A percentile compares a stretch with the other conserved stretches of the same genome.
Conservation (phyloP, 2,329 filamentous ascomycete species). For the Fusarium coicis region DNA sequence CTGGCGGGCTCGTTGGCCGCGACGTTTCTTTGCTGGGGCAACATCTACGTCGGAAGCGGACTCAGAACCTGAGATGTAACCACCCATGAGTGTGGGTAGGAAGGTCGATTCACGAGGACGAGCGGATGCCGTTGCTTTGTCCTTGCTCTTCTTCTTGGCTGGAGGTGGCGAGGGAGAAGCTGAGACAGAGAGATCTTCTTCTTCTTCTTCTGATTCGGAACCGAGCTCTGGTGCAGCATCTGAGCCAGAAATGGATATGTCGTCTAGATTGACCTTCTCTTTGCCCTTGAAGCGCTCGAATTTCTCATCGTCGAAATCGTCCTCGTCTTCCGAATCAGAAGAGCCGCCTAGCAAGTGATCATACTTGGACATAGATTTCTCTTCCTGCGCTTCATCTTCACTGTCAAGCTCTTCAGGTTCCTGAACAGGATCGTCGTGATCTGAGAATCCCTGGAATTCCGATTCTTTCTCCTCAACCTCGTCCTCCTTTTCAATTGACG, state of each 20-base stretch:
- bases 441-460: slow-evolving; percentile 53
- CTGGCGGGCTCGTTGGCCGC: slow-evolving; percentile 81
- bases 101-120: slow-evolving; percentile 65
- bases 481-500: slow-evolving; percentile 37
- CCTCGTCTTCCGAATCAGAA: slow-evolving; percentile 53
- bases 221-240: slow-evolving; percentile 47
- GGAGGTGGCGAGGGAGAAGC: slow-evolving; percentile 51
- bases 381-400: slow-evolving; percentile 46
- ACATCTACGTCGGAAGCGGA: slow-evolving; percentile 74
- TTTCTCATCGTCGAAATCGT: slow-evolving; percentile 50
- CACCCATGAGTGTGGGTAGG: slow-evolving; percentile 80
- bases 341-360: slow-evolving; percentile 59
- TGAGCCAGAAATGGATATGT: slow-evolving; percentile 53
- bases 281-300: slow-evolving; percentile 47
- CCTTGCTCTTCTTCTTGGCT: slow-evolving; percentile 48
- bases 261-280: slow-evolving; percentile 53
- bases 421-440: slow-evolving; percentile 25
- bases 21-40: slow-evolving; percentile 74
- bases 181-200: slow-evolving; percentile 39
- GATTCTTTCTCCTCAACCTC: slow-evolving; percentile 46
- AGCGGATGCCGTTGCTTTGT: slow-evolving; percentile 10
- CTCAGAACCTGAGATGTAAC: slow-evolving; percentile 82
- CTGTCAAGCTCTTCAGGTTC: slow-evolving; percentile 35
- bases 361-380: slow-evolving; percentile 54
- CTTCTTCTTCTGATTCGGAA: slow-evolving; percentile 38